Base-by-base conservation (phyloP, 1,284 basidiomycete species). In the Cutaneotrichosporon sp. region DNA sequence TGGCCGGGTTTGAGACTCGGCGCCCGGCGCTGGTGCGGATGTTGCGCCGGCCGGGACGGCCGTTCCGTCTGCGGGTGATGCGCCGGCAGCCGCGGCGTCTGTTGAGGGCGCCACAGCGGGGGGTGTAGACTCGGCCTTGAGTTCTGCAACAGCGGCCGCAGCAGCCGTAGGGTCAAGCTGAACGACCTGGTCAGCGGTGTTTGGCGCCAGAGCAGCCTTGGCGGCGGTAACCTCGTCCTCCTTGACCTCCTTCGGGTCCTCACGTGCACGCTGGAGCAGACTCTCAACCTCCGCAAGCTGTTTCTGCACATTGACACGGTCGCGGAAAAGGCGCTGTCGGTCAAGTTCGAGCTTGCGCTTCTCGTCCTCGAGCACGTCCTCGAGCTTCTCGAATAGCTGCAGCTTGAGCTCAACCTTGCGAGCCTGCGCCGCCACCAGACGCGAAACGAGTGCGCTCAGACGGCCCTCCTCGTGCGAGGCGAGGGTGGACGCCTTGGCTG, bases 391-490 rank as follows among this genome's bases (percentile, higher is more conserved):
- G 67, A 96, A 96, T 71, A 92, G 87, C 3, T 81, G 76, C 81
- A 91, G 87, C 79, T 97, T 96, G 57, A 93, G 78, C 70, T 97
- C 92, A 45, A 98, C 83, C 74, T 97, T 97, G 17, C 84, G 85
- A 42, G 97, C 79, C 52, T 94, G 96, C 26, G 94, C 82, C 66
- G 91, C 87, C 74, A 97, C 88, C 52, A 97, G 81, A 44, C 85
- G 82, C 1, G 87, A 84, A 19, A 97, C 84, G 20, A 93, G 83
- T 47, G 82, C 80, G 43, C 85, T 84, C 59, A 97, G 87, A 50
- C 89, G 85, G 0, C 79, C 75, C 62, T 96, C 89, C 73, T 96
- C 92, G 16, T 87, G 84, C n/a, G 83, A 80, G 0, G 91, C 89
- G 24, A 98, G 82, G 1, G 84, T 76, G 31, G 82, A 79, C 0